phyloP scores from a whole-genome alignment of 495 filamentous ascomycete genomes.

The Parachaetomium inaequale region DNA sequence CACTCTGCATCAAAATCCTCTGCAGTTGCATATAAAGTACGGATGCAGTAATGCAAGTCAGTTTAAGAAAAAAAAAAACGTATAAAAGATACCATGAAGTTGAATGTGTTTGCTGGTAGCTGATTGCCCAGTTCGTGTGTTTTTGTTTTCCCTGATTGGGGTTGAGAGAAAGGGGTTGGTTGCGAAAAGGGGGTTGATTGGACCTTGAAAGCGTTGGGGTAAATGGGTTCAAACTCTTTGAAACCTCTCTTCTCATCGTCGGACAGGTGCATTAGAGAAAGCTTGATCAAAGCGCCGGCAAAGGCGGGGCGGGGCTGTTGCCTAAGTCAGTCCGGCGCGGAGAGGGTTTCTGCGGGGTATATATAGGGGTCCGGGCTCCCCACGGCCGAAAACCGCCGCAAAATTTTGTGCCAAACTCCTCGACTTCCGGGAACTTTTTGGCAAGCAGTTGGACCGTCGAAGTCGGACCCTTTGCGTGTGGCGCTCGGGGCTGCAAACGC shows the following conservation, averaged over 20 bases:
- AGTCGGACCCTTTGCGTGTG: background rate
- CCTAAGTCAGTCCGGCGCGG: constrained; percentile 3
- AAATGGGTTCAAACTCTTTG: background rate
- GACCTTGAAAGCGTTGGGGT: background rate
- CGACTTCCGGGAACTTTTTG: background rate
- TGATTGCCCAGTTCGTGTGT: background rate
- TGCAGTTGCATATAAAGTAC: too few relatives aligned
- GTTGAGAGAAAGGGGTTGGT: background rate
- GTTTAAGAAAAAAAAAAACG: background rate
- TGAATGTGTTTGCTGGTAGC: background rate
- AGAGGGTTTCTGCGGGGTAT: constrained; percentile 16
- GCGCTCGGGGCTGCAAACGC: background rate
- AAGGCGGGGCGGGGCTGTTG: constrained; percentile 9
- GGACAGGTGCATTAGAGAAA: background rate
- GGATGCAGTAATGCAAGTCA: too few relatives aligned
- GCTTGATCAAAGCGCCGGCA: background rate
- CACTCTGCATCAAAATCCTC: too few relatives aligned
- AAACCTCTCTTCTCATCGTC: background rate
- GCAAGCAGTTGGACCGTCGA: background rate
- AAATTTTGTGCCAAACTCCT: constrained; percentile 8
- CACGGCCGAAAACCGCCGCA: background rate
- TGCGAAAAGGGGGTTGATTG: background rate
- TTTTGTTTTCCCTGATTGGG: constrained; percentile 5
- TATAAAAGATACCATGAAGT: background rate
- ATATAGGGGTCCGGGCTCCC: constrained; percentile 6